Conservation (phyloP, 306 rosid genomes). For the Potentilla sterilis region DNA sequence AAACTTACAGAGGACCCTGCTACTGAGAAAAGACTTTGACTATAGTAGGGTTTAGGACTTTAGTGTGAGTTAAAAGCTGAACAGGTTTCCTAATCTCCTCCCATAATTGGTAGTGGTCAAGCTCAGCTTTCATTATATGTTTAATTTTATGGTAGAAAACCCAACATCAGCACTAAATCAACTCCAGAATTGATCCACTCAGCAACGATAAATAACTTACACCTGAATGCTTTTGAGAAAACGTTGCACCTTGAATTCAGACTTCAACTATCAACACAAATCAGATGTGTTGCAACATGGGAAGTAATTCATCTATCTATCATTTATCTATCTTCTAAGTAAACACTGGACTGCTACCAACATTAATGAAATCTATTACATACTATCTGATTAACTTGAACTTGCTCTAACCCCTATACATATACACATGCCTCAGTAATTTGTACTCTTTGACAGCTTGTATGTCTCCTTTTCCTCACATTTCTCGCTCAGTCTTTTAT, state of each 20-base stretch:
- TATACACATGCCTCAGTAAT: background rate
- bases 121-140: too few species aligned
- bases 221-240: too few species aligned
- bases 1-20: too few species aligned
- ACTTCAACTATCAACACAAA: background rate
- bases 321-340: background rate
- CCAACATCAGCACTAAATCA: too few species aligned
- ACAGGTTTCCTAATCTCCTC: too few species aligned
- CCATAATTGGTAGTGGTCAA: too few species aligned
- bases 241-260: background rate
- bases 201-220: too few species aligned
- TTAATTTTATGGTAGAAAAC: too few species aligned
- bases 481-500: background rate
- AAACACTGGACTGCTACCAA: background rate
- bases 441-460: background rate
- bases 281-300: background rate
- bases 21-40: too few species aligned
- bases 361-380: background rate
- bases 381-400: background rate
- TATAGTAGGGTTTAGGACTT: too few species aligned
- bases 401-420: background rate
- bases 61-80: too few species aligned
- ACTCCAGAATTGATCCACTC: too few species aligned
- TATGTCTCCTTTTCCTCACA: background rate
- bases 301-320: background rate